These are phyloP conservation scores for Scolecobasidium constrictum DNA, from an alignment of 2,329 filamentous ascomycete genomes.

Conservation along the genomic window DNA sequence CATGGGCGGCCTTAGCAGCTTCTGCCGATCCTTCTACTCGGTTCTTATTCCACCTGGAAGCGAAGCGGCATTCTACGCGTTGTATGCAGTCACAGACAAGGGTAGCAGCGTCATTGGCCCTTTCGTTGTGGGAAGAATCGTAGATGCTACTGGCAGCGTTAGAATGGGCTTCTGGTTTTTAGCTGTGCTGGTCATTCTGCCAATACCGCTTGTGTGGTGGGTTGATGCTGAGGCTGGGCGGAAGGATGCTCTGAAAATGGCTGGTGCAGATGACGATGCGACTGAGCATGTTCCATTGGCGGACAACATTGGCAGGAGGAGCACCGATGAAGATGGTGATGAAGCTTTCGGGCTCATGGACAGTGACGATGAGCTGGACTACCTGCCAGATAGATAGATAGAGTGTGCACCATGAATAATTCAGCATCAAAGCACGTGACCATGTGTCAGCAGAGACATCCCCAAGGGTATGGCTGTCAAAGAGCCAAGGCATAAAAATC, in stretches of 20 bases:
- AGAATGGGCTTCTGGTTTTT: conserved; percentile 71
- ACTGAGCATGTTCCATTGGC: neutral
- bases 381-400: neutral
- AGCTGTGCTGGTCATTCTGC: conserved; percentile 63
- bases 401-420: no score
- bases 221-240: conserved; percentile 58
- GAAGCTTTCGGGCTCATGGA: neutral
- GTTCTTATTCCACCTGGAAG: conserved; percentile 84
- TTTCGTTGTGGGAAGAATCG: conserved; percentile 78
- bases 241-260: conserved; percentile 22
- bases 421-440: no score
- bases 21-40: conserved; percentile 81
- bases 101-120: conserved; percentile 85
- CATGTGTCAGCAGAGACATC: no score
- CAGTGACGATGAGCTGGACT: neutral
- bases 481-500: no score
- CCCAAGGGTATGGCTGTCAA: no score
- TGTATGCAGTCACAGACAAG: conserved; percentile 94
- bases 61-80: conserved; percentile 85
- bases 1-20: conserved; percentile 75
- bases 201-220: conserved; percentile 67
- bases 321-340: neutral
- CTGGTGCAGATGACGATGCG: conserved; percentile 6
- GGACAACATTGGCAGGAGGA: neutral
- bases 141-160: conserved; percentile 47